Evolutionary conservation across 1,284 basidiomycete genomes (phyloP), one percentile per base, ranked within the genome.

Genomic region (Rhodotorula sp.): DNA sequence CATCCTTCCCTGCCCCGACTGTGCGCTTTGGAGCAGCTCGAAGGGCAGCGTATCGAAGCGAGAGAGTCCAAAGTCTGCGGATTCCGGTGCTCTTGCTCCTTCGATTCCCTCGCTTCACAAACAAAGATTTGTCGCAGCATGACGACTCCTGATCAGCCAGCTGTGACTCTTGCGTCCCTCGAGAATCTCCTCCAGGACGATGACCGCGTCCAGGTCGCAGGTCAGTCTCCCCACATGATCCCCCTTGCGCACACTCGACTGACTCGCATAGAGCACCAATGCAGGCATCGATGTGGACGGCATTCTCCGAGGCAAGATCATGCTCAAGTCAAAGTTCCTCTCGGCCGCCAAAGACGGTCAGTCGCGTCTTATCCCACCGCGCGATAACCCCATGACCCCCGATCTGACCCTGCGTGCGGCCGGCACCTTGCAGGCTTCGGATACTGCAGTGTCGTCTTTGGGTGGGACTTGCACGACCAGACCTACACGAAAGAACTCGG

Each of bases 131-230:
- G 28, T 43, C 38, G 38, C 10, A 50, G 19, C 49, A 55, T 60
- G 34, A 45, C 23, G 7, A 60, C 43, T 21, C 38, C 45, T 26
- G 58, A 26, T 26, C 23, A n/a, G 14, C 45, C 58, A 16, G 26
- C 38, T 5, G 21, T 62, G n/a, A 62, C 86, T 47, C 70, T 88
- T 2, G 81, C 86, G 23, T 87, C 91, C 43, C 83, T 95, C 66
- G 81, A 85, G 73, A 63, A 79, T 18, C 79, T 88, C 21, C 83
- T 95, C 67, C 76, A 79, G 64, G 31, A 86, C 78, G 91, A 94
- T 81, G 87, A 83, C 80, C 95, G 95, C 82, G 88, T 97, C 79
- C 97, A 97, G 83, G 90, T 97, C 45, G 94, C 92, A 61, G 93
- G 93, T 90, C 68, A 68, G 86, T 18, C 16, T 43, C 28, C 45